Conservation (phyloP, 2,329 filamentous ascomycete genomes). For the Pseudogymnoascus sp. region DNA sequence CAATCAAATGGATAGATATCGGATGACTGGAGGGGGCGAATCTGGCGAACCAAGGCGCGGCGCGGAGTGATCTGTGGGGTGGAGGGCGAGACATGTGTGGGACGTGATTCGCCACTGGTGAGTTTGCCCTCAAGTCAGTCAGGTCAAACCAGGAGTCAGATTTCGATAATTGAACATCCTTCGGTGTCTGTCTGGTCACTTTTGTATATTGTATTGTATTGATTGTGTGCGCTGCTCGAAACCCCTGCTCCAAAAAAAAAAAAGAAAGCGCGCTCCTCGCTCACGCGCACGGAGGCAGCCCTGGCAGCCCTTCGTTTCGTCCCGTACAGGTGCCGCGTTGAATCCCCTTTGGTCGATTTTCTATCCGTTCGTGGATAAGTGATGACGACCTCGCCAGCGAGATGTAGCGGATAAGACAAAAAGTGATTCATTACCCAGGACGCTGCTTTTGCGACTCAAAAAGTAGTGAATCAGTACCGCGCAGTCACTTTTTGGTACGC, state of each 20-base stretch:
- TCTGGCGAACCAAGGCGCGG: not conserved
- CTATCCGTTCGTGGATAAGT: not conserved
- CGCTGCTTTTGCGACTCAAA: not conserved
- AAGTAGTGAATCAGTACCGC: not conserved
- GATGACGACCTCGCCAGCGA: not conserved
- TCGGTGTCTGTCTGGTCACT: not conserved
- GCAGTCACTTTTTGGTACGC: not conserved
- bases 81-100: not conserved
- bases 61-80: not conserved
- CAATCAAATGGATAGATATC: not conserved
- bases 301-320: not conserved
- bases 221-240: not conserved
- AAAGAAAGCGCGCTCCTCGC: not conserved
- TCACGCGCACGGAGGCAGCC: not conserved
- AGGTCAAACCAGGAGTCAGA: not conserved
- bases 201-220: not conserved
- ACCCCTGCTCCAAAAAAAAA: not conserved
- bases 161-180: not conserved
- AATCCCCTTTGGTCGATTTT: not conserved
- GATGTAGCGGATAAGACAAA: not conserved
- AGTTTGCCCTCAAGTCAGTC: not conserved
- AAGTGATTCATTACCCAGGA: slow-evolving; percentile 1
- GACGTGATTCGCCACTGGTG: not conserved
- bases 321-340: not conserved
- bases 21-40: not conserved